These are phyloP conservation scores for Thielaviopsis populi DNA, from an alignment of 2,329 filamentous ascomycete species.

Conservation along the genomic window DNA sequence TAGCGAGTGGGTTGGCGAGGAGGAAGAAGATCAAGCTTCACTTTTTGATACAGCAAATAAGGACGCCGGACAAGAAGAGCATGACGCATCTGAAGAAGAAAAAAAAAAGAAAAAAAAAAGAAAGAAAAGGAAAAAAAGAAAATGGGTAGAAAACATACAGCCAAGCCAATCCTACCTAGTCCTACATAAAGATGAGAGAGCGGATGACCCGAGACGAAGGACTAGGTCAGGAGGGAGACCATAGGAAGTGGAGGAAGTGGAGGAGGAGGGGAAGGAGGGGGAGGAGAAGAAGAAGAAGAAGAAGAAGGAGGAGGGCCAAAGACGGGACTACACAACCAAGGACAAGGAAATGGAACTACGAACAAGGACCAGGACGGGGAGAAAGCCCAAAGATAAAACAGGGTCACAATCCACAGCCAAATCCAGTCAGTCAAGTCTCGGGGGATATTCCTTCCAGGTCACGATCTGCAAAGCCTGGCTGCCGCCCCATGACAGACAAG, in stretches of 20 bases:
- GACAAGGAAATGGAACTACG: too few relatives aligned
- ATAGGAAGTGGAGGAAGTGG: too few relatives aligned
- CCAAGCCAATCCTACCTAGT: too few relatives aligned
- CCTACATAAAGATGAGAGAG: too few relatives aligned
- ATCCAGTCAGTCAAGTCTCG: background rate
- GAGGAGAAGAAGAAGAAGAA: background rate
- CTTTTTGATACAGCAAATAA: background rate
- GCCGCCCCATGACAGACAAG: background rate
- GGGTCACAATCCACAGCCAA: background rate
- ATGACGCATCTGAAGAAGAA: background rate
- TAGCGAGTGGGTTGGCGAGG: background rate
- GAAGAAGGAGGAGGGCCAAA: background rate
- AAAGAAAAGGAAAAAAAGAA: background rate
- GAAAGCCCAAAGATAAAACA: background rate
- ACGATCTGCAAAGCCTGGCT: background rate
- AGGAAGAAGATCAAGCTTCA: background rate
- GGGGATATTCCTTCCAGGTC: slow-evolving; percentile 1
- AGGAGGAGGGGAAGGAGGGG: background rate
- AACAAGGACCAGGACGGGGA: background rate
- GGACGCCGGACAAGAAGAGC: background rate
- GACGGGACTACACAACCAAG: background rate
- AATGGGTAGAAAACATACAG: too few relatives aligned
- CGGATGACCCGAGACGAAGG: too few relatives aligned
- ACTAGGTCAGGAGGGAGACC: background rate
- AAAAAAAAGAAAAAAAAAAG: background rate